Base-by-base conservation (phyloP, 306 rosid species). In the Lablab purpureus region DNA sequence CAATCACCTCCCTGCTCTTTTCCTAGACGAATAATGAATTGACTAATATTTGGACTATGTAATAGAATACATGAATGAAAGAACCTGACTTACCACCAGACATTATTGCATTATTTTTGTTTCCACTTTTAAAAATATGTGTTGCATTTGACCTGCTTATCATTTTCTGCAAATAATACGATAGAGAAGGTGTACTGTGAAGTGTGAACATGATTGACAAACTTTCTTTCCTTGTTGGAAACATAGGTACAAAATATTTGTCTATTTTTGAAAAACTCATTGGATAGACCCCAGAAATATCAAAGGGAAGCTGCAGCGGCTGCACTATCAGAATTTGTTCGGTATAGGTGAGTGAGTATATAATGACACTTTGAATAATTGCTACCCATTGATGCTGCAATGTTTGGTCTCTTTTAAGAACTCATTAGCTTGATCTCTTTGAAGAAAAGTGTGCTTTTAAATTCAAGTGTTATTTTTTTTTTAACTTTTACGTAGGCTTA, bases 261-360 rank as follows among this genome's bases (percentile, higher is more conserved):
- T 82, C 84, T 85, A 83, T 81, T 87, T 84, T 87, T 94, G 74
- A 87, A 91, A 81, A 89, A 75, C 75, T 92, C 97, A 28, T 82
- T 94, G 85, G 83, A 84, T 81, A 91, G 92, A 78, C 91, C 83
- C 50, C 97, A 92, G 81, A 92, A 83, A 92, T 81, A 84, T 85
- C 98, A 90, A 79, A 85, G 93, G 83, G 97, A 94, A 92, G 97
- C 98, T 85, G 93, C 97, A 18, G 96, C 94, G 64, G 98, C 98
- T 27, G 97, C 98, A 67, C 84, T 92, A 81, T 94, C 98, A 43
- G 98, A 94, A 88, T 94, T 94, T 84, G 91, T 92, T 77, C 91
- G 89, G 25, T 94, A 89, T 83, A 89, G 98, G 98, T 94, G 87
- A 23, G 98, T 94, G 86, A 19, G 40, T 27, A 43, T 56, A 65